These are phyloP conservation scores for Populus nigra DNA, from an alignment of 345 rosid species.

Conservation along the genomic window DNA sequence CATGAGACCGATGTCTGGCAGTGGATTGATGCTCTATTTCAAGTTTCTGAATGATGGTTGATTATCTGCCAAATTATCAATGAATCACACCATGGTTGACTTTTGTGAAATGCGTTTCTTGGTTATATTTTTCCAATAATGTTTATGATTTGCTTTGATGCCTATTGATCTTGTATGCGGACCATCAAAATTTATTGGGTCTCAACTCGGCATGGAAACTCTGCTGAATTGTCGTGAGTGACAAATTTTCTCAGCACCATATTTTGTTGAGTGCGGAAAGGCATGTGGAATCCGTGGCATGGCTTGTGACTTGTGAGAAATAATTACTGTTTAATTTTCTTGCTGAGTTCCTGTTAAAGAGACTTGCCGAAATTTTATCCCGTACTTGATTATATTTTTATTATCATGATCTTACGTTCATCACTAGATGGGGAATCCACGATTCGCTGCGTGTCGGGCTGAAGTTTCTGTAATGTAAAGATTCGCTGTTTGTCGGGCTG, in stretches of 20 bases:
- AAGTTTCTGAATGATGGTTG: constrained; percentile 3
- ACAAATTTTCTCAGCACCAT: neutral
- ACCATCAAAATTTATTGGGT: neutral
- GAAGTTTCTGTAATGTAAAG: too few relatives aligned
- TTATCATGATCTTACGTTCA: too few relatives aligned
- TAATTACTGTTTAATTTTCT: too few relatives aligned
- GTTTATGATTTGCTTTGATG: neutral
- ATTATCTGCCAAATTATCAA: neutral
- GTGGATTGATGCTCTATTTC: neutral
- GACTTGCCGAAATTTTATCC: too few relatives aligned
- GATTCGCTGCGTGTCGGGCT: too few relatives aligned
- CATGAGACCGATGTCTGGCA: constrained; percentile 1
- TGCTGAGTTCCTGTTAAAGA: neutral
- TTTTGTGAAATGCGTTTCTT: neutral
- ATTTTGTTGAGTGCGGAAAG: neutral
- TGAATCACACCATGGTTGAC: neutral
- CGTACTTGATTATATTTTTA: too few relatives aligned
- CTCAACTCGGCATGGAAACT: neutral
- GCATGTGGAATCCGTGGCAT: neutral
- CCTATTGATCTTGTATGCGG: neutral
- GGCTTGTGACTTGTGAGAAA: neutral
- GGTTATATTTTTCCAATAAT: neutral
- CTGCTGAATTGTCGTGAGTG: neutral
- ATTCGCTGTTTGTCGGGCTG: too few relatives aligned
- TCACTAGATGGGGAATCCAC: too few relatives aligned